Evolutionary conservation across 257 asterid species (phyloP).

Genomic region (Hygrophila difformis): DNA sequence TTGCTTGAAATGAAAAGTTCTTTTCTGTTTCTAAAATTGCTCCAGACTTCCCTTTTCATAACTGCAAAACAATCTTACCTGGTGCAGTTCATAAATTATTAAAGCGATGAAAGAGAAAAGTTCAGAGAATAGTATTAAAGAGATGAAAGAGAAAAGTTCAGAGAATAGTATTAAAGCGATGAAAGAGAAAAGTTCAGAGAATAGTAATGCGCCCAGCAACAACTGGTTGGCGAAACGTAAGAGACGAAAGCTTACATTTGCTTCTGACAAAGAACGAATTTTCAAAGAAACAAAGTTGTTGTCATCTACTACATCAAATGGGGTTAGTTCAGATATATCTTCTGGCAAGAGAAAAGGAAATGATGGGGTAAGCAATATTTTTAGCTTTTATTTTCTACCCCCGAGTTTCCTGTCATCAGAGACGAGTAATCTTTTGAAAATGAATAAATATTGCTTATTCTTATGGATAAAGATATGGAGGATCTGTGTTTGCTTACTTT

Average conservation of each 20-base stretch:
- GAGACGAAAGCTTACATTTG: slow-evolving; percentile 43
- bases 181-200: slow-evolving; percentile 30
- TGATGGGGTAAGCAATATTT: slow-evolving; percentile 67
- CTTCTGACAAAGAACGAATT: slow-evolving; percentile 25
- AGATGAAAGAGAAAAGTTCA: too few relatives aligned
- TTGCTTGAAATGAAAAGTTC: not conserved
- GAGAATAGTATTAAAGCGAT: too few relatives aligned
- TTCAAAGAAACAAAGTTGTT: slow-evolving; percentile 24
- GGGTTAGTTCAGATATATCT: slow-evolving; percentile 17
- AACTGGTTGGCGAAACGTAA: slow-evolving; percentile 57
- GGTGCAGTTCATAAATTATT: slow-evolving; percentile 19
- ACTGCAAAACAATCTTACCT: not conserved
- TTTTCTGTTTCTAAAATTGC: not conserved
- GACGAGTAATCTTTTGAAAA: too few relatives aligned
- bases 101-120: slow-evolving; percentile 36
- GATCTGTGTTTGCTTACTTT: slow-evolving; percentile 1
- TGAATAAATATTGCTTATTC: too few relatives aligned
- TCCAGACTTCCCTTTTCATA: not conserved
- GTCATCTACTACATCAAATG: slow-evolving; percentile 24
- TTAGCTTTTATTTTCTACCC: too few relatives aligned
- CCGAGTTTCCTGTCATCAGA: too few relatives aligned
- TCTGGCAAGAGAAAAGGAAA: slow-evolving; percentile 49
- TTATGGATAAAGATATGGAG: too few relatives aligned
- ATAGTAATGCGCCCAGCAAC: slow-evolving; percentile 33
- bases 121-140: too few relatives aligned